Evolutionary conservation across 345 rosid genomes (phyloP), one percentile per base, ranked within the genome.

Genomic region (Turritis glabra): DNA sequence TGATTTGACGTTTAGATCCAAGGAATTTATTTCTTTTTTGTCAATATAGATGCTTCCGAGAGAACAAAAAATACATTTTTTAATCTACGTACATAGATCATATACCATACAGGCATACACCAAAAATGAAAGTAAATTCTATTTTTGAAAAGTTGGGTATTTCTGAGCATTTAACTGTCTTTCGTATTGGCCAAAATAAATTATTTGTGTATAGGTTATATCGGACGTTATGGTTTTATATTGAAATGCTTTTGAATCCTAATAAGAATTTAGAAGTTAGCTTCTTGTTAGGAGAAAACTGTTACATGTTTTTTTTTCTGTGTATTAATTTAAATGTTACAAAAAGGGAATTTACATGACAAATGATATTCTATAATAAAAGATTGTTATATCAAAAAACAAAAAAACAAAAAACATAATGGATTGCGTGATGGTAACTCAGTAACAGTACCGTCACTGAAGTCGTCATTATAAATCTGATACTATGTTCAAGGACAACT

Each of bases 1-100:
- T 77, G 81, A 77, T 77, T 66, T 77, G 81, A 72, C 54, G 55
- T 77, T 17, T 64, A 54, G 57, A 55, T 65, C 72, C 57, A 64
- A 64, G 47, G 71, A 64, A 64, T 61, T 23, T 23, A 22, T 23
- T 22, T 17, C 0, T n/a, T 37, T 35, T 26, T 17, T 5, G 18
- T 53, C 7, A 15, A 66, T 37, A 17, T 23, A 50, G 71, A 67
- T 52, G 71, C 59, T 40, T 51, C 10, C n/a, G n/a, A n/a, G n/a
- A n/a, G n/a, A n/a, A 35, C 25, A 3, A 5, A 5, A n/a, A 15
- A n/a, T 2, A 15, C 8, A 17, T 15, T 22, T 17, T 60, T 61
- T 40, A 38, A 21, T 22, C 14, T 32, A 19, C 27, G 7, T 64
- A 11, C 41, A 30, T 64, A 21, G 43, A 48, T 46, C 26, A 26